Conservation (phyloP, 768 basidiomycete genomes). For the Rhodotorula kratochvilovae region DNA sequence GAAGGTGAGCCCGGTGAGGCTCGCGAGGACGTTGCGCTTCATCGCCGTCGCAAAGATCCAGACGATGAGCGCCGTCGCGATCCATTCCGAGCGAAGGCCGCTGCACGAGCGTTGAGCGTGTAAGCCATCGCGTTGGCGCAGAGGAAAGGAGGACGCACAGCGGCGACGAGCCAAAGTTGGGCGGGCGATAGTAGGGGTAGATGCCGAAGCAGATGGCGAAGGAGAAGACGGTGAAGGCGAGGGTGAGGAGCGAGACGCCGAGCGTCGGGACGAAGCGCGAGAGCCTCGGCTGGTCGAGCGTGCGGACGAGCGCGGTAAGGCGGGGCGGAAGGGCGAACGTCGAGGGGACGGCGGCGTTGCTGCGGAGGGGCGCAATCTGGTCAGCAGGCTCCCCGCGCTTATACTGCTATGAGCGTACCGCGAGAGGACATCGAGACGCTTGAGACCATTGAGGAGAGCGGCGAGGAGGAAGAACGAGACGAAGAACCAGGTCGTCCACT, state of each 20-base stretch:
- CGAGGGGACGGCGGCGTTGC: background rate
- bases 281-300: background rate
- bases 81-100: slow-evolving; percentile 46
- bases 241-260: background rate
- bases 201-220: background rate
- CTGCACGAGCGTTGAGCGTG: background rate
- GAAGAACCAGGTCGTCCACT: slow-evolving; percentile 7
- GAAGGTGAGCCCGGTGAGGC: slow-evolving; percentile 43
- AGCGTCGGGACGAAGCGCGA: background rate
- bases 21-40: slow-evolving; percentile 48
- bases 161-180: slow-evolving; percentile 2
- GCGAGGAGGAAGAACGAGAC: background rate
- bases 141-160: background rate
- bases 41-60: slow-evolving; percentile 50
- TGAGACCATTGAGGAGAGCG: background rate
- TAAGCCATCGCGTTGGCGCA: background rate
- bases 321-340: background rate
- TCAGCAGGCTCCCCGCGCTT: too few species aligned
- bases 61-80: slow-evolving; percentile 49
- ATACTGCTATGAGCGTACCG: background rate
- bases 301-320: background rate
- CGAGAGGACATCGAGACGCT: background rate
- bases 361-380: background rate
- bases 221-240: background rate
- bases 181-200: slow-evolving; percentile 7